A percentile compares a stretch with the other conserved stretches of the same genome.
Conservation (phyloP, 306 rosid genomes). For the Rosa multiflora region DNA sequence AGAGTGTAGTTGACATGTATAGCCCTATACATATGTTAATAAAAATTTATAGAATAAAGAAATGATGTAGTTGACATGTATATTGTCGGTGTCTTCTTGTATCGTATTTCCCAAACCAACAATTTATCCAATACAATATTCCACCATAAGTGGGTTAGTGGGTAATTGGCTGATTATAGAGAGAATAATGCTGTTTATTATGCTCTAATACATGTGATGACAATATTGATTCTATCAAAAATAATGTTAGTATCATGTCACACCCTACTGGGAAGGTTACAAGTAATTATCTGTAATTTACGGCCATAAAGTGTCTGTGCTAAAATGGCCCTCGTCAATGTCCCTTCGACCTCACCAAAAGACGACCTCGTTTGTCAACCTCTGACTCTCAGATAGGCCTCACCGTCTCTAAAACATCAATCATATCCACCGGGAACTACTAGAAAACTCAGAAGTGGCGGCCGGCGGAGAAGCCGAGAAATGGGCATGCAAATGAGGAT, state of each 20-base stretch:
- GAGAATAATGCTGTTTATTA: not conserved
- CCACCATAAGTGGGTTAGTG: not conserved
- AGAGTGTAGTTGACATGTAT: no score
- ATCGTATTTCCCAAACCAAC: not conserved
- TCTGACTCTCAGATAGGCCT: not conserved
- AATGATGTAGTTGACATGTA: not conserved
- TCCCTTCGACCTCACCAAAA: conserved; percentile 46
- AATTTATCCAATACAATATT: not conserved
- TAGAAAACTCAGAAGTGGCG: not conserved
- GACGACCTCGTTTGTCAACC: conserved; percentile 8
- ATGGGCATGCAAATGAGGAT: conserved; percentile 19
- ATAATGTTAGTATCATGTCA: not conserved
- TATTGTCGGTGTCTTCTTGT: not conserved
- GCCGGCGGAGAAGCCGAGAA: not conserved
- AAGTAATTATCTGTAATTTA: not conserved
- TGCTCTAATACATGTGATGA: not conserved
- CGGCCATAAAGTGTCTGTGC: not conserved
- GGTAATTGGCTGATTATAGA: not conserved
- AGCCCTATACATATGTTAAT: no score
- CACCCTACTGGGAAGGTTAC: not conserved
- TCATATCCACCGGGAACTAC: not conserved
- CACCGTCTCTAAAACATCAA: not conserved
- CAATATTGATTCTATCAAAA: not conserved
- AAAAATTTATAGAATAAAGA: no score
- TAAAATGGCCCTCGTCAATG: conserved; percentile 8